A percentile compares a stretch with the other conserved stretches of the same genome.
Evolutionary conservation across 2,329 filamentous ascomycete genomes (phyloP).

Genomic region (Hymenoscyphus repandus): DNA sequence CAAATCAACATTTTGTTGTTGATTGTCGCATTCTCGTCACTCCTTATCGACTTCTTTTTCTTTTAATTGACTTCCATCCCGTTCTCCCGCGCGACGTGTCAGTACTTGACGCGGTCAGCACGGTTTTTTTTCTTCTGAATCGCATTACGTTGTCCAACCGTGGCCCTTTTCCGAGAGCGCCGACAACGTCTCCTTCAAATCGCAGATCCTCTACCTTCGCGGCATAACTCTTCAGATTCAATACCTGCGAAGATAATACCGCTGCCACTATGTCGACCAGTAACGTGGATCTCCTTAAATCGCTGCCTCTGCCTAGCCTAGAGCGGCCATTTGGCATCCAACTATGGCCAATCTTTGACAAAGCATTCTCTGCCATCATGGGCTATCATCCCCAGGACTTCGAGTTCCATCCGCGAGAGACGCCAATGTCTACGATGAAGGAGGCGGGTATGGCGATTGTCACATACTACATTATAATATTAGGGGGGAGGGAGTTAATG

Average conservation of each 20-base stretch:
- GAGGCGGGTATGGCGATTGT: conserved; percentile 75
- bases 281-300: conserved; percentile 36
- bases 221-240: not conserved
- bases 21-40: conserved; percentile 32
- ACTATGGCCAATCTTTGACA: conserved; percentile 92
- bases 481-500: conserved; percentile 90
- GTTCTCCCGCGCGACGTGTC: conserved; percentile 23
- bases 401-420: conserved; percentile 72
- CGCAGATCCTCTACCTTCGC: not conserved
- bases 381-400: conserved; percentile 87
- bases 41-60: conserved; percentile 33
- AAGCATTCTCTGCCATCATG: conserved; percentile 68
- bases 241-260: not conserved
- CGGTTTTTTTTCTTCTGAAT: not conserved
- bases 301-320: conserved; percentile 69
- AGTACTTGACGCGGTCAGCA: not conserved
- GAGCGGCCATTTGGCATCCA: conserved; percentile 88
- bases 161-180: conserved; percentile 5
- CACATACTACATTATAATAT: conserved; percentile 89
- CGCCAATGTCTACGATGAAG: conserved; percentile 84
- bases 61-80: conserved; percentile 11
- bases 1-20: conserved; percentile 13
- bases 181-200: conserved; percentile 6
- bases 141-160: conserved; percentile 2
- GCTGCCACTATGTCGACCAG: conserved; percentile 19